Percentiles rank a stretch among this genome's conserved stretches.
Evolutionary conservation across 192 early-diverging fungal species (phyloP).

Genomic region (Chytriomyces sp.): DNA sequence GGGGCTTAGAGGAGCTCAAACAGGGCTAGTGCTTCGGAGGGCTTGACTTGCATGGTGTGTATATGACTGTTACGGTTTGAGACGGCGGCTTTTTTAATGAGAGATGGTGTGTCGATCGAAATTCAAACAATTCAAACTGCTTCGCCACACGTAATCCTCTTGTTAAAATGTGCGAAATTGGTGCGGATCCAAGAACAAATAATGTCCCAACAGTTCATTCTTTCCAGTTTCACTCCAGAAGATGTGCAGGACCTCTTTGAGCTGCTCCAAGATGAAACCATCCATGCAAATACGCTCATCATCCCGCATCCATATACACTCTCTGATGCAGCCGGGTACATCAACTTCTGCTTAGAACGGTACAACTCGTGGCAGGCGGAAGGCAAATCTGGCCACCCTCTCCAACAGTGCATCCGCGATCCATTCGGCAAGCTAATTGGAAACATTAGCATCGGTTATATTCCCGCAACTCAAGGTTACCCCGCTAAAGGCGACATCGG

Average conservation of each 20-base stretch:
- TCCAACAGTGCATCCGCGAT: conserved; percentile 12
- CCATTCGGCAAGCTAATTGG: not conserved
- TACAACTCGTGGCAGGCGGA: not conserved
- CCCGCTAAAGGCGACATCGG: not conserved
- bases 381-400: not conserved
- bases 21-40: too few relatives aligned
- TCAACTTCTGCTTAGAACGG: not conserved
- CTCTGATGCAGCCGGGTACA: conserved; percentile 1
- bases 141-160: too few relatives aligned
- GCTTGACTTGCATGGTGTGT: too few relatives aligned
- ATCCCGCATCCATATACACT: conserved; percentile 25
- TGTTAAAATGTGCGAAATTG: too few relatives aligned
- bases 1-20: too few relatives aligned
- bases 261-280: conserved; percentile 13
- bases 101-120: too few relatives aligned
- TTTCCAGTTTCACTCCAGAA: not conserved
- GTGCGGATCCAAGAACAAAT: too few relatives aligned
- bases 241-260: conserved; percentile 1
- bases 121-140: too few relatives aligned
- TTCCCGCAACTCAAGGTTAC: too few relatives aligned
- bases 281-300: conserved; percentile 15
- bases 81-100: too few relatives aligned
- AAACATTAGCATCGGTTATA: not conserved
- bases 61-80: too few relatives aligned
- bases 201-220: not conserved